Base-by-base conservation (phyloP, 768 basidiomycete species). In the Sporobolomyces roseus region DNA sequence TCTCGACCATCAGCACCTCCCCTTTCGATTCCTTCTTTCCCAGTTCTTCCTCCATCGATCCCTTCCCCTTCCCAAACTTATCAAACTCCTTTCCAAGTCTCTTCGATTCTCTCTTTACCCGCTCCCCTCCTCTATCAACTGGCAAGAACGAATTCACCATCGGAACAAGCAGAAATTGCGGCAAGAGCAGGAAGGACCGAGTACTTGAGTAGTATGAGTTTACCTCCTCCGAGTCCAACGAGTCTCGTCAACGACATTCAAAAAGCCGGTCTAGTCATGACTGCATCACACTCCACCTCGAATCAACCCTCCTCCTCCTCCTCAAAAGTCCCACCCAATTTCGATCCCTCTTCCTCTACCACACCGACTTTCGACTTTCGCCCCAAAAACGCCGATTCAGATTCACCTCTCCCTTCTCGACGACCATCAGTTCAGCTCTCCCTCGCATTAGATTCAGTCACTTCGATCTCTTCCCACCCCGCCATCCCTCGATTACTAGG, bases 191-290 rank as follows among this genome's bases (percentile, higher is more conserved):
- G 59, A 3, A 66, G 50, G 25, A 48, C 13, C 12, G 32, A 43
- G 17, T 74, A 69, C 65, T 58, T 74, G 25, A 52, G 64, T 10
- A 4, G 43, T 19, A 74, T 74, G 73, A 36, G 62, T 27, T 59
- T 74, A n/a, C 73, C 73, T 9, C 73, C 73, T 13, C 73, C 73
- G 33, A 66, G 64, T 8, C 73, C 73, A 30, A 62, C 64, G 10
- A 61, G 55, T 14, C 60, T 72, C 30, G 64, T 68, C 45, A 52
- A 63, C 43, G n/a, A 59, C 33, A 60, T 69, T 12, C 56, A 49
- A 45, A 32, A 45, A 12, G 35, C 29, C 17, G 66, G 66, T 21
- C 38, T 65, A 6, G 49, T 25, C 8, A 68, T 56, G 61, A 56
- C 45, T 50, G 4, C 49, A 29, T 0, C 45, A 4, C 27, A 7